Percentiles rank a stretch among this genome's conserved stretches.
Evolutionary conservation across 192 early-diverging fungal genomes (phyloP).

Genomic region (Powellomyces hirtus): DNA sequence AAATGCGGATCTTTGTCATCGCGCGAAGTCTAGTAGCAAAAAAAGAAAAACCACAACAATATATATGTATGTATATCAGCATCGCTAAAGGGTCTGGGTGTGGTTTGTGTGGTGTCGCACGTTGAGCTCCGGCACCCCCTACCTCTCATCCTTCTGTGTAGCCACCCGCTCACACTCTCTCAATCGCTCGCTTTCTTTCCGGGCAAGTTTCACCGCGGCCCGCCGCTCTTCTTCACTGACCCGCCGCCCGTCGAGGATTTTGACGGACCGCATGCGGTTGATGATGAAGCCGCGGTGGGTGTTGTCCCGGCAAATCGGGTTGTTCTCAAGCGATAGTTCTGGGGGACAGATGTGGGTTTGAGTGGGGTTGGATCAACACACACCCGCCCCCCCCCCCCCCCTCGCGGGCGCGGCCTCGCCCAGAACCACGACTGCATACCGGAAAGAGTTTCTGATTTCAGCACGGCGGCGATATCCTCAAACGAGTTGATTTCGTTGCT

Average conservation of each 20-base stretch:
- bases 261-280: slow-evolving; percentile 34
- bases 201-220: slow-evolving; percentile 37
- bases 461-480: slow-evolving; percentile 33
- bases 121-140: too few species aligned
- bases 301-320: slow-evolving; percentile 18
- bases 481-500: slow-evolving; percentile 37
- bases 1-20: background rate
- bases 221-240: slow-evolving; percentile 51
- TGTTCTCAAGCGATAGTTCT: slow-evolving; percentile 18
- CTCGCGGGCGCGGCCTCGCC: too few species aligned
- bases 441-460: slow-evolving; percentile 7
- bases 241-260: slow-evolving; percentile 45
- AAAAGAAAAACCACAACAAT: background rate
- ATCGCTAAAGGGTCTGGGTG: too few species aligned
- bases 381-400: too few species aligned
- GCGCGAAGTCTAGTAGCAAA: background rate
- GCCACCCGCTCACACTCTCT: slow-evolving; percentile 39
- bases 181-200: slow-evolving; percentile 39
- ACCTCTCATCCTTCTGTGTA: slow-evolving; percentile 36
- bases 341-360: background rate
- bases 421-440: slow-evolving; percentile 9
- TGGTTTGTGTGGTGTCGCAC: too few species aligned
- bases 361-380: too few species aligned
- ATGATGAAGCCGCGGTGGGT: slow-evolving; percentile 42
- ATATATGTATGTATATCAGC: too few species aligned